Percentiles rank a stretch among this genome's conserved stretches.
These are phyloP conservation scores for Podospora sp. DNA, from an alignment of 495 filamentous ascomycete species.

Conservation along the genomic window DNA sequence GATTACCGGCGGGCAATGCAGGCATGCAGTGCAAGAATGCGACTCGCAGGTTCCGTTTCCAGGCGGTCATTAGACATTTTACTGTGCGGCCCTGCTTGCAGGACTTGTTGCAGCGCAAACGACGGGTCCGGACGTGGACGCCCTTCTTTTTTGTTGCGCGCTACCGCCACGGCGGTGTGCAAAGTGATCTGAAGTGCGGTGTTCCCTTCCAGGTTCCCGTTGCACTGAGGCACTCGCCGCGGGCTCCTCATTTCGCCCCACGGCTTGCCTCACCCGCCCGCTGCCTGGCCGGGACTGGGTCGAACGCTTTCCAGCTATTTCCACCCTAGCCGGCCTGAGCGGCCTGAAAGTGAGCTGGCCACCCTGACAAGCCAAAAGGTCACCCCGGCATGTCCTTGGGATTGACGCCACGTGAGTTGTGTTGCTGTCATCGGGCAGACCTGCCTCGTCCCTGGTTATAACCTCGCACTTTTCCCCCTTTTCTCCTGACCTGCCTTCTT, in stretches of 20 bases:
- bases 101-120: not conserved
- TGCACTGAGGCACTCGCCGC: not conserved
- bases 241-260: conserved; percentile 12
- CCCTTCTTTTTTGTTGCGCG: not conserved
- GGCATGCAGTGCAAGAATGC: not conserved
- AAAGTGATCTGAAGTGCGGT: not conserved
- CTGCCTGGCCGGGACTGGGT: conserved; percentile 17
- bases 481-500: not conserved
- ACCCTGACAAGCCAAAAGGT: conserved; percentile 15
- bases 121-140: not conserved
- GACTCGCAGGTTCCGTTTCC: conserved; percentile 2
- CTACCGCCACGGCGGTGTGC: not conserved
- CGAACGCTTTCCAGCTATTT: conserved; percentile 38
- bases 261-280: conserved; percentile 13
- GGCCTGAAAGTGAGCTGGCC: conserved; percentile 8
- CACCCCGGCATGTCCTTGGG: conserved; percentile 6
- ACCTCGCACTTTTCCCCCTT: conserved; percentile 12
- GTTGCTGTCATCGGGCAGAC: conserved; percentile 21
- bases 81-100: not conserved
- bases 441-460: conserved; percentile 24
- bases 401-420: conserved; percentile 24
- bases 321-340: conserved; percentile 27
- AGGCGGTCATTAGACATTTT: not conserved
- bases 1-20: conserved; percentile 7
- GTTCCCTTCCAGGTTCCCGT: not conserved